Evolutionary conservation across 1,284 basidiomycete genomes (phyloP).

Genomic region (Mycena citricolor): DNA sequence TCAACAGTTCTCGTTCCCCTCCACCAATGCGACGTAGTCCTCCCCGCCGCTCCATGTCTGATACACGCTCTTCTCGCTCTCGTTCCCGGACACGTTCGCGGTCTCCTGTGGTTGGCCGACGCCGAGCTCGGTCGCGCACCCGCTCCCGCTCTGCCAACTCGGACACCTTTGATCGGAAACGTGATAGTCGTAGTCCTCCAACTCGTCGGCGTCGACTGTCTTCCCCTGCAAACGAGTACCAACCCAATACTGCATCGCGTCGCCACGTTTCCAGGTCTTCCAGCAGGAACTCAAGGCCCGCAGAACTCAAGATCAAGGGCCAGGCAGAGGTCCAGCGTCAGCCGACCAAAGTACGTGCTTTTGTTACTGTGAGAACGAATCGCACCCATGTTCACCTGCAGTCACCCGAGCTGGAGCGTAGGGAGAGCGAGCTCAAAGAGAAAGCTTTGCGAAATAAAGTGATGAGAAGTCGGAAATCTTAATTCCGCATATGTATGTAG

Average conservation of each 20-base stretch:
- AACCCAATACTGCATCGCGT: constrained; percentile 26
- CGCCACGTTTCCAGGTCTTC: constrained; percentile 35
- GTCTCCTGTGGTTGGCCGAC: constrained; percentile 24
- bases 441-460: constrained; percentile 79
- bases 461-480: constrained; percentile 64
- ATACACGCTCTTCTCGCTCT: constrained; percentile 40
- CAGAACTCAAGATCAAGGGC: constrained; percentile 71
- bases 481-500: too few species aligned
- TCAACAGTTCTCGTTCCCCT: constrained; percentile 42
- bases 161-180: constrained; percentile 26
- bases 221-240: constrained; percentile 23
- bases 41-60: constrained; percentile 27
- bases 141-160: constrained; percentile 9
- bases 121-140: constrained; percentile 12
- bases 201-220: constrained; percentile 41
- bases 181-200: constrained; percentile 48
- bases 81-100: constrained; percentile 37
- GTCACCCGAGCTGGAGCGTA: constrained; percentile 53
- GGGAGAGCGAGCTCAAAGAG: constrained; percentile 77
- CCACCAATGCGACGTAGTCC: constrained; percentile 27
- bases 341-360: constrained; percentile 47
- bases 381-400: constrained; percentile 22
- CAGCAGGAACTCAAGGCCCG: too few species aligned
- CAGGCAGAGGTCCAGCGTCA: constrained; percentile 56
- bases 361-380: not conserved